Evolutionary conservation across 2,329 filamentous ascomycete genomes (phyloP), one percentile per base, ranked within the genome.

Genomic region (Claviceps sorghi): DNA sequence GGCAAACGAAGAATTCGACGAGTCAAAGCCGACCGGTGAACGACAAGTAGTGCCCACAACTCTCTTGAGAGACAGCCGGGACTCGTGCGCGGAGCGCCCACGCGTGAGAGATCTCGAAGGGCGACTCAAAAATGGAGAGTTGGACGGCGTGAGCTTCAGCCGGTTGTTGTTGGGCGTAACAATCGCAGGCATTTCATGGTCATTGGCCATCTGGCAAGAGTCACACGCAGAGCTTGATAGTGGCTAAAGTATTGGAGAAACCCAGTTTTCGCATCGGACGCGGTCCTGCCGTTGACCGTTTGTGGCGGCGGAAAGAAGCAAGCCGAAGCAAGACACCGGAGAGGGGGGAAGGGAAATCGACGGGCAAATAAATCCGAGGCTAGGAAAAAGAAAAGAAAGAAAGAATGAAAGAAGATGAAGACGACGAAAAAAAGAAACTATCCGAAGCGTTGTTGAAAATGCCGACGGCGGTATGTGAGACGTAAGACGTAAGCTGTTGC

Each of bases 11-110:
- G 83, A 79, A 42, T 84, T 74, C 55, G 91, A 81, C 57, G 80
- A 83, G 64, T 94, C 89, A 67, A 98, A 95, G 56, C 87, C 88
- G 64, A 86, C 90, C 42, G 88, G 84, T 4, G 86, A 86, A 58
- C 75, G 80, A 57, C 88, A 91, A 8, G 91, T 97, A 26, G 90
- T 95, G 47, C 93, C 93, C 61, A 97, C 86, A 53, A 97, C 88
- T 57, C 88, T 82, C 65, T 83, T 84, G 56, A 96, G 73, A 41
- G 84, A 84, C 45, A 96, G 75, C 42, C 77, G 77, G 22, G 78
- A 73, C 54, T 82, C 78, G 54, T 72, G 70, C 13, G 65, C 58
- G 46, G 65, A 54, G 50, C 75, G 73, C 46, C 70, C 69, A 48
- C 78, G 77, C 55, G 74, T 64, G 32, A 84, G 80, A 49, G 86